Base-by-base conservation (phyloP, 371 early-diverging fungal genomes). In the Rhizopus microsporus region DNA sequence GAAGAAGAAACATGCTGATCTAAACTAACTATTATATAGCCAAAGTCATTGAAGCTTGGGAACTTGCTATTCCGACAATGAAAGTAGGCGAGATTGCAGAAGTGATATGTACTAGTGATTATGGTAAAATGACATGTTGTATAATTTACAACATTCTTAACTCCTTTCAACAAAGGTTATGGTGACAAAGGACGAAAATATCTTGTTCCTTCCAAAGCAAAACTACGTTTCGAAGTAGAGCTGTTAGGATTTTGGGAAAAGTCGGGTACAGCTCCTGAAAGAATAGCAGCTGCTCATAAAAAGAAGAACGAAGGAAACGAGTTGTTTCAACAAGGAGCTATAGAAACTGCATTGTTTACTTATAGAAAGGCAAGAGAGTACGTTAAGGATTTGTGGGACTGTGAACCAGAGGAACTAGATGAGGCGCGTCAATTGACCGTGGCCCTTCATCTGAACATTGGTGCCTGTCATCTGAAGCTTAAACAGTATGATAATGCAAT, bases 31-130 rank as follows among this genome's bases (percentile, higher is more conserved):
- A 6, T 38, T 2, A 9, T 32, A 9, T 49, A 80, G 80, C 69
- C n/a, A 63, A 81, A 57, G 82, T 86, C 2, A 78, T 86, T 50
- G 56, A 79, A 48, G 83, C 79, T 49, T 83, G 82, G 82, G 86
- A 86, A 43, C 48, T 77, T n/a, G 83, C 75, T 50, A 73, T 85
- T 52, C 77, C 76, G 17, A 82, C 81, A 31, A 86, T 86, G 84
- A 70, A 77, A 60, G 70, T 82, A 16, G 85, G 85, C 10, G 86
- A 86, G 59, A 40, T 70, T 15, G 78, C 77, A 4, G 81, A 83
- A 31, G 71, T 84, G 16, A 58, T 73, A 13, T 80, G 82, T 52
- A 60, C 77, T 34, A 75, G 81, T 44, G 77, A 82, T 37, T 83
- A 83, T 61, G 86, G 87, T 84, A 75, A 49, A 56, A n/a, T 9